Percentiles rank a stretch among this genome's conserved stretches.
phyloP scores from a whole-genome alignment of 257 asterid species.

The Salvia miltiorrhiza region DNA sequence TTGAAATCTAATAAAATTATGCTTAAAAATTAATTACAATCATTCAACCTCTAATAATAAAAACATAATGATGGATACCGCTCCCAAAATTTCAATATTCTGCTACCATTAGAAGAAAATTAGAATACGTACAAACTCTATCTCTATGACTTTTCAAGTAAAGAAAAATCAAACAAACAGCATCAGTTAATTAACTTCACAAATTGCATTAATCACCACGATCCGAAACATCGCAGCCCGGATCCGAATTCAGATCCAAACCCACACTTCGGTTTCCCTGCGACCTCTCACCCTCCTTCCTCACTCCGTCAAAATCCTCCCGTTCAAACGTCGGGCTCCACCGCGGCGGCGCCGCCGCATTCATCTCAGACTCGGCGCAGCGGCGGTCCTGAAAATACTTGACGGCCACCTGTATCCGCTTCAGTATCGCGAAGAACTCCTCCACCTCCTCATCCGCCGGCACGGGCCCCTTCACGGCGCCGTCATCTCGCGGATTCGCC shows the following conservation, averaged over 20 bases:
- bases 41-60: no score
- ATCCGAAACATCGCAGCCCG: constrained; percentile 15
- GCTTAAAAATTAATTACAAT: no score
- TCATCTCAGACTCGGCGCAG: not conserved
- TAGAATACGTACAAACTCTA: not conserved
- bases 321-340: constrained; percentile 21
- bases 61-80: no score
- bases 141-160: no score
- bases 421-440: constrained; percentile 45
- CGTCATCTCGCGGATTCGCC: not conserved
- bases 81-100: no score
- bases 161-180: not conserved
- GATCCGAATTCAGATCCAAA: constrained; percentile 30
- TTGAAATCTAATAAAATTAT: no score
- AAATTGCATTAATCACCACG: not conserved
- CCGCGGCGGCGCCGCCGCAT: not conserved
- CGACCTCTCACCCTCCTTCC: not conserved
- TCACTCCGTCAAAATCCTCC: constrained; percentile 23
- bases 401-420: constrained; percentile 35
- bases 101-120: no score
- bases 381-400: constrained; percentile 18
- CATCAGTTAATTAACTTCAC: not conserved
- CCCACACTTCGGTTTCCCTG: not conserved
- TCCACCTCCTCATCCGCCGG: constrained; percentile 51
- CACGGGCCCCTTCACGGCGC: not conserved